These are phyloP conservation scores for Coriolopsis trogii DNA, from an alignment of 1,284 basidiomycete species.

Conservation along the genomic window DNA sequence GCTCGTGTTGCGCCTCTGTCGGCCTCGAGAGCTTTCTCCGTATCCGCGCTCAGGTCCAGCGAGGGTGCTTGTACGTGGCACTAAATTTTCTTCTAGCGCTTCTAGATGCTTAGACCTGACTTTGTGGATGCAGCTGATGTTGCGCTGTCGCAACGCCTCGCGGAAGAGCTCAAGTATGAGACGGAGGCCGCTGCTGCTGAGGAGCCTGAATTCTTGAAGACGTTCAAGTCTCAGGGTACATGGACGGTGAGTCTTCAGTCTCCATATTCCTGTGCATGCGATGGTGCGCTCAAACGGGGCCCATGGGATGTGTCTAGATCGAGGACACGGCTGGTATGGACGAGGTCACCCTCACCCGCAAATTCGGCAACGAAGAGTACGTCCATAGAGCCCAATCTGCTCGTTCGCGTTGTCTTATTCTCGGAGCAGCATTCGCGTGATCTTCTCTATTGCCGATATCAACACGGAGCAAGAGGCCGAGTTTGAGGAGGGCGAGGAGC, in stretches of 20 bases:
- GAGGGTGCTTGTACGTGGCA: constrained; percentile 62
- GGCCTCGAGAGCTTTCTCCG: constrained; percentile 56
- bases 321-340: constrained; percentile 77
- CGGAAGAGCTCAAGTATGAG: constrained; percentile 89
- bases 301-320: constrained; percentile 48
- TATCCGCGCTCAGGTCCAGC: constrained; percentile 53
- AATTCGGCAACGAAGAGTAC: constrained; percentile 91
- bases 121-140: constrained; percentile 61
- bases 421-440: constrained; percentile 64
- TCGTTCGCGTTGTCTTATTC: not conserved
- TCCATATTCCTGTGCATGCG: not conserved
- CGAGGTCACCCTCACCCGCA: constrained; percentile 81
- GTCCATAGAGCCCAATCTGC: constrained; percentile 33
- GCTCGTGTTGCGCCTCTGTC: constrained; percentile 28
- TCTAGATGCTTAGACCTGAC: not conserved
- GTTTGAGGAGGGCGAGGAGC: constrained; percentile 40
- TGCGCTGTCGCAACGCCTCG: constrained; percentile 73
- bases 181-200: constrained; percentile 55
- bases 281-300: not conserved
- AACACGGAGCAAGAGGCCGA: constrained; percentile 53
- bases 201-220: constrained; percentile 80
- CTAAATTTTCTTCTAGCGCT: constrained; percentile 7
- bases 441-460: constrained; percentile 86
- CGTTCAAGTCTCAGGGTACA: constrained; percentile 74
- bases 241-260: constrained; percentile 69